Base-by-base conservation (phyloP, 495 filamentous ascomycete species). In the Penicillium parvum region DNA sequence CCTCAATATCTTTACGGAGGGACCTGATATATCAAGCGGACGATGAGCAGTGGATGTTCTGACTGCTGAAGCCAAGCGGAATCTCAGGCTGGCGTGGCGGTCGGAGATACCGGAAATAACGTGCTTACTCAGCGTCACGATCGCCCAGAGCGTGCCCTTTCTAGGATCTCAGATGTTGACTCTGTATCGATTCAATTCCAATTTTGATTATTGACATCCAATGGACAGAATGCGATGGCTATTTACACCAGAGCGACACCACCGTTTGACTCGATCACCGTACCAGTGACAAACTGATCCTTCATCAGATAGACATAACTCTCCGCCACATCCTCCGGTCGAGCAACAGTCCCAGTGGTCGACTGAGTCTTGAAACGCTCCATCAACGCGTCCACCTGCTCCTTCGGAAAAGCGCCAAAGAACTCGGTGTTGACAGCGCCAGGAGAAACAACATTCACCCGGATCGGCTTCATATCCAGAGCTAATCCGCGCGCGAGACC, bases 271-370 rank as follows among this genome's bases (percentile, higher is more conserved):
- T 66, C 56, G 28, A 76, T 53, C 11, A 60, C 50, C 0, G 54
- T 65, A 2, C 75, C 78, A 6, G 75, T 77, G 6, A 61, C 63
- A 55, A 74, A 75, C 16, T 42, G 48, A 59, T 84, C 78, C 57
- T 72, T 75, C 76, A 84, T 74, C n/a, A 75, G 53, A 45, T 77
- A 84, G 7, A 84, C 40, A 65, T 85, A 88, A 21, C 76, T 75
- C 69, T 86, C 81, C 2, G 79, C 83, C 9, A 81, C 68, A 59
- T 85, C 81, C 57, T 79, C 74, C n/a, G 72, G 64, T 26, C 37
- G 52, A 0, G 67, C 83, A 4, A 77, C 51, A 43, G 62, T 63
- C 2, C 71, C 73, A 17, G 74, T 75, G 5, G 69, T 55, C 34
- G 55, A 52, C 18, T 44, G 50, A 29, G 55, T 47, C 34, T 34